These are phyloP conservation scores for Rhynchosporium graminicola DNA, from an alignment of 2,329 filamentous ascomycete species.

Conservation along the genomic window DNA sequence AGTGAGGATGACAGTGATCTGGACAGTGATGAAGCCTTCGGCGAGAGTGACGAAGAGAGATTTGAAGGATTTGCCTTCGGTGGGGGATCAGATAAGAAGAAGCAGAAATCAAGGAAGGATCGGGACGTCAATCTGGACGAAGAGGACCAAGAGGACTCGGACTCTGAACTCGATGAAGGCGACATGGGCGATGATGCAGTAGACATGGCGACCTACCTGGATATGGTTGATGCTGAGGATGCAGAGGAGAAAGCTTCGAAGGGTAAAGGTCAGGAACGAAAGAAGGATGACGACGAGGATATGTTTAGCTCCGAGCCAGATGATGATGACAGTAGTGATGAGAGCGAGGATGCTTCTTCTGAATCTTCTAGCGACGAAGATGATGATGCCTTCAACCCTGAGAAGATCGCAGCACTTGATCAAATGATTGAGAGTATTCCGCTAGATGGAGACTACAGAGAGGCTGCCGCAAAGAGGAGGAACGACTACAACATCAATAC, in stretches of 20 bases:
- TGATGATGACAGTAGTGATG: constrained; percentile 49
- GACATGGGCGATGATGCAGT: constrained; percentile 57
- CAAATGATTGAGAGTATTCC: constrained; percentile 68
- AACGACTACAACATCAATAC: constrained; percentile 59
- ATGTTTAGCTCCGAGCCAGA: constrained; percentile 47
- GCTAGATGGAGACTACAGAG: constrained; percentile 36
- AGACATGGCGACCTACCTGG: constrained; percentile 40
- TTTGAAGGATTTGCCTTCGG: constrained; percentile 69
- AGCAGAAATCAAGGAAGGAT: constrained; percentile 46
- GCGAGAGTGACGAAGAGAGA: constrained; percentile 68
- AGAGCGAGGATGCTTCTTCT: constrained; percentile 56
- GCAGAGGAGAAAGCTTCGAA: constrained; percentile 54
- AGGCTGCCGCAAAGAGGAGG: constrained; percentile 36
- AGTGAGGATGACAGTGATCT: constrained; percentile 69
- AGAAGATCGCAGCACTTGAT: constrained; percentile 64
- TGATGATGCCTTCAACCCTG: constrained; percentile 44
- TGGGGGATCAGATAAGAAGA: constrained; percentile 55
- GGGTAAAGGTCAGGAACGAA: constrained; percentile 41
- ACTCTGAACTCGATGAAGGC: constrained; percentile 63
- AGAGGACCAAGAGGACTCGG: constrained; percentile 42
- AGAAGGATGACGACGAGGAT: constrained; percentile 41
- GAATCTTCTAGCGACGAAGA: constrained; percentile 46
- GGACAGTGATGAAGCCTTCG: constrained; percentile 72
- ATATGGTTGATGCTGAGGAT: constrained; percentile 56
- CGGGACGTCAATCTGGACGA: constrained; percentile 54